Base-by-base conservation (phyloP, 768 basidiomycete species). In the Rhizopogon vesiculosus region DNA sequence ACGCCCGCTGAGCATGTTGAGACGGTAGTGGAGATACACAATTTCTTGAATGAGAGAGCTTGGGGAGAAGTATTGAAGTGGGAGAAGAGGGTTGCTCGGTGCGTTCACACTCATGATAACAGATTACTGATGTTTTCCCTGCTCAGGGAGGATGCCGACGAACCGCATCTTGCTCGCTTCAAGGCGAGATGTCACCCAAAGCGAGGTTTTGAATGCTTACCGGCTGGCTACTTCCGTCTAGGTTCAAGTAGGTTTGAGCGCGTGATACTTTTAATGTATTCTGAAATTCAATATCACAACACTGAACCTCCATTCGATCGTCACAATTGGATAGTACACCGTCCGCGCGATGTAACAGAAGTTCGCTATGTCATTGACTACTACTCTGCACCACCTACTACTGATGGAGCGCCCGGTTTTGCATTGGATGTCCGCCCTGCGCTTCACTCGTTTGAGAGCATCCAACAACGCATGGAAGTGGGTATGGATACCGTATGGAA, bases 281-380 rank as follows among this genome's bases (percentile, higher is more conserved):
- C 41, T 62, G 49, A 56, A 39, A 22, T 49, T 48, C 45, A 10
- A 9, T 25, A 53, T 12, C 45, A 33, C 45, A 98, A 95, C 72
- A 77, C 85, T 42, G 89, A 93, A 65, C 91, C 93, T 5, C 97
- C 96, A 1, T 98, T 99, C 66, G 97, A 99, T 67, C 86, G 97
- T 7, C 97, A 99, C 69, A 97, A 99, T 74, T 99, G 97, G 97
- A 73, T 97, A 51, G 80, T 99, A 52, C 88, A 88, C 31, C 86
- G 96, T 51, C 85, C 87, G 33, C 75, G 76, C 41, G 86, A 87
- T 1, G 86, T 89, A 16, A 83, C 90, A 62, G 89, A 93, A 71
- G 87, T 93, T 51, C 89, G 92, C 67, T 96, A 99, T 71, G 89
- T 99, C 45, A 98, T 99, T 63, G 97, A 99, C 76, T 99, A 99